Percentiles rank a stretch among this genome's conserved stretches.
Evolutionary conservation across 1,139 yeast genomes (phyloP).

Genomic region (Magnusiomyces magnusii): DNA sequence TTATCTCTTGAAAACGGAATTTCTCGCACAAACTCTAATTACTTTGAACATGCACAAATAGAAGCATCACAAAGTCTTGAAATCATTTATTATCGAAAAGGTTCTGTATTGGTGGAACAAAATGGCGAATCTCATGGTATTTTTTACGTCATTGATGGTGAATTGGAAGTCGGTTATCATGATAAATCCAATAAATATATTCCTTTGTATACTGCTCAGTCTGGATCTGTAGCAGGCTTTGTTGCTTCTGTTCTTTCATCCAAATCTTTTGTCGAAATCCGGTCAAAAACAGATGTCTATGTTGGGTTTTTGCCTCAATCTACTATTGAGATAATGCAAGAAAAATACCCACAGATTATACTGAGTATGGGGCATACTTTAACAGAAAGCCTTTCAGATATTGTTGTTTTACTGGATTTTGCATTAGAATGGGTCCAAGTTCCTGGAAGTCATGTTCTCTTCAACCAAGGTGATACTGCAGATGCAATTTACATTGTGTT

Average conservation of each 20-base stretch:
- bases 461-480: slow-evolving; percentile 79
- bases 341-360: slow-evolving; percentile 66
- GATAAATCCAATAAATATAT: slow-evolving; percentile 34
- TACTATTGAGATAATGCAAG: slow-evolving; percentile 59
- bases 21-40: background rate
- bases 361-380: slow-evolving; percentile 70
- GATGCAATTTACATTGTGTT: slow-evolving; percentile 88
- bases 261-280: slow-evolving; percentile 65
- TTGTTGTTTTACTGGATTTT: slow-evolving; percentile 70
- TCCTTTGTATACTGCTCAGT: slow-evolving; percentile 49
- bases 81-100: slow-evolving; percentile 48
- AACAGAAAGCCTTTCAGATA: slow-evolving; percentile 56
- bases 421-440: slow-evolving; percentile 94
- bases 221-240: slow-evolving; percentile 88
- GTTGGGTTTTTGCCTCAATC: slow-evolving; percentile 66
- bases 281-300: slow-evolving; percentile 50
- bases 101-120: slow-evolving; percentile 52
- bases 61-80: slow-evolving; percentile 62
- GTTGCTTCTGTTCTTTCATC: slow-evolving; percentile 74
- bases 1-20: too few species aligned
- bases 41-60: slow-evolving; percentile 42
- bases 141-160: slow-evolving; percentile 72
- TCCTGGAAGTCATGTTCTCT: slow-evolving; percentile 73
- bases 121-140: slow-evolving; percentile 65
- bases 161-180: slow-evolving; percentile 50